Percentiles rank a stretch among this genome's conserved stretches.
Evolutionary conservation across 2,329 filamentous ascomycete genomes (phyloP).

Genomic region (Penicillium sp.): DNA sequence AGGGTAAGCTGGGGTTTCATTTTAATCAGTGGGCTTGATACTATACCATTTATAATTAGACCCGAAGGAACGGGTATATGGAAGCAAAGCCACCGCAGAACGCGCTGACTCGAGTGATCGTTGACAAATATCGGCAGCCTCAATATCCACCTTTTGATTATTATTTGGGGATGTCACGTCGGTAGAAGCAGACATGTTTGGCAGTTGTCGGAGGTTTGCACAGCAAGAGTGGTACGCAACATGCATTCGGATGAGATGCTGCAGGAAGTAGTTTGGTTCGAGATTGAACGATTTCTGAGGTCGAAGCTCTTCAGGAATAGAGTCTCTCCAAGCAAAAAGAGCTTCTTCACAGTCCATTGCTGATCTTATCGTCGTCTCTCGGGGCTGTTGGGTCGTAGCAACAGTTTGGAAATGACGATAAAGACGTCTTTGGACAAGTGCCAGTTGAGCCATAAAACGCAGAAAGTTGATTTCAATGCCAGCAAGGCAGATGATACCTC

Average conservation of each 20-base stretch:
- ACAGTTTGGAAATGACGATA: conserved; percentile 13
- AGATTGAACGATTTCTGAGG: conserved; percentile 1
- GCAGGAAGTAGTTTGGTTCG: conserved; percentile 3
- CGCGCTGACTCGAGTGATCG: conserved; percentile 3
- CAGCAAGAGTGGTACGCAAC: conserved; percentile 18
- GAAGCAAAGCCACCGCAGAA: background rate
- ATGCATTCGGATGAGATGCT: conserved; percentile 17
- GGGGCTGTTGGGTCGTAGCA: background rate
- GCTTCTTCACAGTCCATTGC: conserved; percentile 10
- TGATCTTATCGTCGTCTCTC: background rate
- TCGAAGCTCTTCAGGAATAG: conserved; percentile 1
- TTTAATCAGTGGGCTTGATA: too few relatives aligned
- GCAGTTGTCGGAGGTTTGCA: conserved; percentile 16
- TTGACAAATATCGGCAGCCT: background rate
- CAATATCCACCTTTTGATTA: background rate
- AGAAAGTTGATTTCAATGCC: conserved; percentile 14
- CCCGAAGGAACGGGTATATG: background rate
- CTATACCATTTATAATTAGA: conserved; percentile 10
- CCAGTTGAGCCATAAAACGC: conserved; percentile 11
- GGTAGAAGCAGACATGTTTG: background rate
- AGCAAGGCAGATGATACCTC: conserved; percentile 9
- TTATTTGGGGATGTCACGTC: background rate
- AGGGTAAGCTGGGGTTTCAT: background rate
- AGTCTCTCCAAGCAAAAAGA: conserved; percentile 12
- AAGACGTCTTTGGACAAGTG: conserved; percentile 13